A percentile compares a stretch with the other conserved stretches of the same genome.
Evolutionary conservation across 495 filamentous ascomycete species (phyloP).

Genomic region (Cetradonia linearis): DNA sequence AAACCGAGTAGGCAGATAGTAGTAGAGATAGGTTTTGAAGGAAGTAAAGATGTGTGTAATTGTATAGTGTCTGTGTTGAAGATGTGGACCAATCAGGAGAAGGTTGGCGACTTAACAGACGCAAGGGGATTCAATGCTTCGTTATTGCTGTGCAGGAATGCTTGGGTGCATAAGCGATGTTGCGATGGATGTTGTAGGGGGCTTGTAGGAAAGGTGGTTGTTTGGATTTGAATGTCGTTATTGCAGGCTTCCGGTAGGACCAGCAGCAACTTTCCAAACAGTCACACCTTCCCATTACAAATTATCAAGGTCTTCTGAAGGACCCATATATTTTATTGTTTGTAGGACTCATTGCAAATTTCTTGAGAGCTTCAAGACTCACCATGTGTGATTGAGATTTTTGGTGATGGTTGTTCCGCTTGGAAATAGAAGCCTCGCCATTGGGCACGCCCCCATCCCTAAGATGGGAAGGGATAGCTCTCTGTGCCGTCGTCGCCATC

Average conservation of each 20-base stretch:
- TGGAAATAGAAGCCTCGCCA: constrained; percentile 43
- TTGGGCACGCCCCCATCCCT: constrained; percentile 38
- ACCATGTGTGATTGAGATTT: constrained; percentile 96
- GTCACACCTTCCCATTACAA: constrained; percentile 1
- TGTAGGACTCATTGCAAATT: constrained; percentile 9
- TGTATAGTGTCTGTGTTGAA: neutral
- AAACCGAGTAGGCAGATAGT: neutral
- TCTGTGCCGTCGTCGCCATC: constrained; percentile 62
- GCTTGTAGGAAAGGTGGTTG: neutral
- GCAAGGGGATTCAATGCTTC: neutral
- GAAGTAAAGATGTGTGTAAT: neutral
- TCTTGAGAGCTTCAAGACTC: constrained; percentile 36
- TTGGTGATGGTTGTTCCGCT: constrained; percentile 67
- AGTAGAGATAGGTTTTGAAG: neutral
- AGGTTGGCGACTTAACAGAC: neutral
- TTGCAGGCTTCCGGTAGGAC: neutral
- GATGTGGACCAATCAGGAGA: neutral
- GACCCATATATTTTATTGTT: constrained; percentile 6
- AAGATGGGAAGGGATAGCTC: constrained; percentile 70
- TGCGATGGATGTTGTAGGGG: neutral
- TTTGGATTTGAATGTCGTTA: neutral
- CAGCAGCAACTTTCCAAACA: neutral
- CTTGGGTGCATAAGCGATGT: neutral
- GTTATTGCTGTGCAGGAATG: neutral
- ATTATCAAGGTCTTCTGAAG: neutral